phyloP scores from a whole-genome alignment of 352 stramenopile genomes.

The Peronospora destructor region DNA sequence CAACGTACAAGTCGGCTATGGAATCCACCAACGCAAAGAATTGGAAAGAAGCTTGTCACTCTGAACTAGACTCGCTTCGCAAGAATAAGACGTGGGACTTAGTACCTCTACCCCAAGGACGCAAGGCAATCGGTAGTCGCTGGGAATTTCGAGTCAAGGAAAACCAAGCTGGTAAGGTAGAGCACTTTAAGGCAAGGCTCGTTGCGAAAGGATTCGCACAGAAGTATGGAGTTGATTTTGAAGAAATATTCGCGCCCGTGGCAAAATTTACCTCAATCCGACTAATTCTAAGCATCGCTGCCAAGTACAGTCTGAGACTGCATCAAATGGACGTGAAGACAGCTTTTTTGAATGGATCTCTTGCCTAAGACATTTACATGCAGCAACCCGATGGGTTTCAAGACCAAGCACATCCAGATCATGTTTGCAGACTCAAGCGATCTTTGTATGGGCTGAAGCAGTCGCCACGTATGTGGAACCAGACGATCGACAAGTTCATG shows the following conservation, averaged over 20 bases:
- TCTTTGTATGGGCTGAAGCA: slow-evolving; percentile 6
- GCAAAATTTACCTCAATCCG: neutral
- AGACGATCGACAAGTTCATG: slow-evolving; percentile 3
- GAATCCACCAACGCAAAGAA: neutral
- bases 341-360: slow-evolving; percentile 7
- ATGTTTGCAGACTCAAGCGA: too few species aligned
- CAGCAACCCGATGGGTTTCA: slow-evolving; percentile 1
- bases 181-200: neutral
- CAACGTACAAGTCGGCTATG: neutral
- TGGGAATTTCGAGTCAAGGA: slow-evolving; percentile 3
- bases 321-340: slow-evolving; percentile 11
- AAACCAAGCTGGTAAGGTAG: neutral
- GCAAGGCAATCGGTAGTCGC: neutral
- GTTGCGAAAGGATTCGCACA: slow-evolving; percentile 2
- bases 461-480: slow-evolving; percentile 8
- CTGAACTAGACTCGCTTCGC: neutral
- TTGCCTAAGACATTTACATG: too few species aligned
- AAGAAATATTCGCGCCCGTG: too few species aligned
- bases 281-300: slow-evolving; percentile 1
- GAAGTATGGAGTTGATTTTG: slow-evolving; percentile 1
- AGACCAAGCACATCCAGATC: neutral
- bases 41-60: neutral
- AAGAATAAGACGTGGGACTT: neutral
- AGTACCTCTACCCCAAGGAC: neutral
- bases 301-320: neutral